Conservation (phyloP, 176 grass and related monocot species). For the Rhynchospora tenuis region DNA sequence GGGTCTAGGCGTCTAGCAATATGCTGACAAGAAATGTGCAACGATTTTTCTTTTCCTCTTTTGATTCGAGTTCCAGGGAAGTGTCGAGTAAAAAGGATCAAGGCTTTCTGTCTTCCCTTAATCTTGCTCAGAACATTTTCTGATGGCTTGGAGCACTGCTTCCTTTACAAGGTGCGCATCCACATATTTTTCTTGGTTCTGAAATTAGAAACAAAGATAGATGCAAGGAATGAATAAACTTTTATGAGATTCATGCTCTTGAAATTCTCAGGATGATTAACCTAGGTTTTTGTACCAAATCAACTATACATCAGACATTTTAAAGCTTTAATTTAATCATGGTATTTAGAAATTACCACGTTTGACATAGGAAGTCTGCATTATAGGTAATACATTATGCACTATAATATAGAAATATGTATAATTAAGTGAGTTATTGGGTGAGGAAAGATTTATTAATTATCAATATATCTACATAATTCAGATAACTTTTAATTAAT, state of each 20-base stretch:
- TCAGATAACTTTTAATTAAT: background rate
- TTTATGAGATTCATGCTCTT: no score
- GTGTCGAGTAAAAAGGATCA: background rate
- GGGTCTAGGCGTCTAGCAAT: background rate
- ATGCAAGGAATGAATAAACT: no score
- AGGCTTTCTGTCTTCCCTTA: background rate
- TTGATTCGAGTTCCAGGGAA: background rate
- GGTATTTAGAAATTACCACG: background rate
- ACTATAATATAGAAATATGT: background rate
- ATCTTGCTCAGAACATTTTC: constrained; percentile 26
- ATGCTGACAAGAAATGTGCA: background rate
- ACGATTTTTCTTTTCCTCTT: background rate
- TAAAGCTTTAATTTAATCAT: background rate
- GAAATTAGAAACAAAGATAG: constrained; percentile 1
- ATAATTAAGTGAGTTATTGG: background rate
- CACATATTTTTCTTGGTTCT: constrained; percentile 19
- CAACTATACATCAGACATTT: background rate
- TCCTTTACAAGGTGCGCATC: constrained; percentile 33
- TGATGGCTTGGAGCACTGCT: constrained; percentile 58
- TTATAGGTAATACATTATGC: background rate
- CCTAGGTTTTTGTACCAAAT: background rate
- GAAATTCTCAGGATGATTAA: background rate
- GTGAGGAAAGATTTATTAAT: background rate
- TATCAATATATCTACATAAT: background rate
- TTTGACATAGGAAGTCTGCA: background rate